phyloP scores from a whole-genome alignment of 1,284 basidiomycete species.

The Puccinia novopanici region DNA sequence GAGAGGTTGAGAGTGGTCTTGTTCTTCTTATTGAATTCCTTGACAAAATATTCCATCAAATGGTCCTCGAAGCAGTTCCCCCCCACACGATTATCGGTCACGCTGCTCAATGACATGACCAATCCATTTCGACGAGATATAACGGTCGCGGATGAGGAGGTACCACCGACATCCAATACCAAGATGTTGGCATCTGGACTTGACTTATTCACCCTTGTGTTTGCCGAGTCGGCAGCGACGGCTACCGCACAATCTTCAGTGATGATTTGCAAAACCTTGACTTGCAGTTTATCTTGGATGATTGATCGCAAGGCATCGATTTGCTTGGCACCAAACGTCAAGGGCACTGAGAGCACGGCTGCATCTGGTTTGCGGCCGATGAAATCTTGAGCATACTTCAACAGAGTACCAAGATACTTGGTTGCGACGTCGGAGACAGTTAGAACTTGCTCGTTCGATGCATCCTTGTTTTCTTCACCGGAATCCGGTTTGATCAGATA shows the following conservation, averaged over 20 bases:
- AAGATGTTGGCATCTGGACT: slow-evolving; percentile 60
- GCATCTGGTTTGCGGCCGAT: slow-evolving; percentile 77
- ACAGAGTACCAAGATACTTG: slow-evolving; percentile 80
- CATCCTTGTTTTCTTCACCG: slow-evolving; percentile 53
- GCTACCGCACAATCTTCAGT: slow-evolving; percentile 81
- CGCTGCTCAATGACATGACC: slow-evolving; percentile 64
- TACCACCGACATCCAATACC: slow-evolving; percentile 66
- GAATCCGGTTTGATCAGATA: slow-evolving; percentile 72
- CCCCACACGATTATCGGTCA: slow-evolving; percentile 63
- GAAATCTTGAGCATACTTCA: slow-evolving; percentile 88
- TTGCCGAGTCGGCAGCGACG: slow-evolving; percentile 62
- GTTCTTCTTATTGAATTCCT: slow-evolving; percentile 97
- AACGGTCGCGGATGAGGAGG: slow-evolving; percentile 63
- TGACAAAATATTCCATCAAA: slow-evolving; percentile 86
- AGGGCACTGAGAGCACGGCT: slow-evolving; percentile 81
- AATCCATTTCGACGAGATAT: slow-evolving; percentile 64
- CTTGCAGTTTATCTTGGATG: slow-evolving; percentile 67
- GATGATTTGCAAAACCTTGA: slow-evolving; percentile 76
- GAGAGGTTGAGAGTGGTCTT: slow-evolving; percentile 63
- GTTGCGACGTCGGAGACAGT: slow-evolving; percentile 63
- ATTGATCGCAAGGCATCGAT: slow-evolving; percentile 59
- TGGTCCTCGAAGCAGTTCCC: slow-evolving; percentile 74
- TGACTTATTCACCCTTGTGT: slow-evolving; percentile 52
- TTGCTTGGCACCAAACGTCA: slow-evolving; percentile 58
- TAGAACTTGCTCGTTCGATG: slow-evolving; percentile 56